Conservation (phyloP, 2,329 filamentous ascomycete genomes). For the Cryphonectria parasitica region DNA sequence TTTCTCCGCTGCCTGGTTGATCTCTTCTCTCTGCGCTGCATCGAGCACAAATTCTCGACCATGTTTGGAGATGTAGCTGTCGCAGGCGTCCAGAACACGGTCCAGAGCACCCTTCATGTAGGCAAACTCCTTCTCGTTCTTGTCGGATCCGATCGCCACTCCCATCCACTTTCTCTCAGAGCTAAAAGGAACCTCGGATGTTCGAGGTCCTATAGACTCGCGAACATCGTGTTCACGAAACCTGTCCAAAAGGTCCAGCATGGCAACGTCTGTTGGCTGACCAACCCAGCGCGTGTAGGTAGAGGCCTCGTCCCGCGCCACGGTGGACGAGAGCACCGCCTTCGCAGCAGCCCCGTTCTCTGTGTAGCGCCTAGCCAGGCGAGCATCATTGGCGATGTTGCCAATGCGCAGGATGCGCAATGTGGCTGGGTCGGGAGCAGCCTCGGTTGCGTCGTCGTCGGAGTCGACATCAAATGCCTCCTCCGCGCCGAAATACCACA, state of each 20-base stretch:
- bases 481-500: slow-evolving; percentile 86
- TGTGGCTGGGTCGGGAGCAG: slow-evolving; percentile 71
- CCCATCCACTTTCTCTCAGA: slow-evolving; percentile 99
- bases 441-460: slow-evolving; percentile 58
- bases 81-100: slow-evolving; percentile 81
- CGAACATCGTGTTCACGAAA: slow-evolving; percentile 92
- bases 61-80: slow-evolving; percentile 85
- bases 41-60: slow-evolving; percentile 88
- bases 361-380: slow-evolving; percentile 74
- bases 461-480: slow-evolving; percentile 56
- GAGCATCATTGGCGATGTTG: slow-evolving; percentile 94
- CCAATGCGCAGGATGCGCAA: slow-evolving; percentile 85
- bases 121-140: slow-evolving; percentile 73
- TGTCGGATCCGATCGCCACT: slow-evolving; percentile 74
- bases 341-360: slow-evolving; percentile 72
- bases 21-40: slow-evolving; percentile 72
- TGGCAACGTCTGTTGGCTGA: slow-evolving; percentile 96
- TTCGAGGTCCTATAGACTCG: slow-evolving; percentile 79
- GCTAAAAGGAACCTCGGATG: slow-evolving; percentile 90
- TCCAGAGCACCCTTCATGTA: slow-evolving; percentile 97
- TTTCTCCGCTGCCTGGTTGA: slow-evolving; percentile 75
- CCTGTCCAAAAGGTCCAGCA: slow-evolving; percentile 87
- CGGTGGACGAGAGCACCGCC: slow-evolving; percentile 84
- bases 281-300: slow-evolving; percentile 90
- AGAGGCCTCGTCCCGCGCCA: slow-evolving; percentile 64